phyloP scores from a whole-genome alignment of 192 early-diverging fungal species.

The Coemansia sp. region DNA sequence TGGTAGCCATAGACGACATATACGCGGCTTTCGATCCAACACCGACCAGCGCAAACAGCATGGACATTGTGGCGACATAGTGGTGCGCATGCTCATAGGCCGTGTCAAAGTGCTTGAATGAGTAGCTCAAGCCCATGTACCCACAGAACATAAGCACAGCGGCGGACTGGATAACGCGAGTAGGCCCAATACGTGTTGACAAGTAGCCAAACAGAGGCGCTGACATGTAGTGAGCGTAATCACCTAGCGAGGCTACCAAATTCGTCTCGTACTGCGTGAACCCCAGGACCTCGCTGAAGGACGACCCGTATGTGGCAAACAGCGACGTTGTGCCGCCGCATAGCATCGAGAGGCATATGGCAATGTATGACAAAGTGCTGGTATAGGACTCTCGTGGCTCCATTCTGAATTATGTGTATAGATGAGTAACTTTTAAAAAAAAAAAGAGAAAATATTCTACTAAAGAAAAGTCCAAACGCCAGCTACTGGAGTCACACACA shows the following conservation, averaged over 20 bases:
- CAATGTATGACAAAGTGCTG: slow-evolving; percentile 50
- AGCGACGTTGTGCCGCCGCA: slow-evolving; percentile 69
- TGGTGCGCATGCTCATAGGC: slow-evolving; percentile 15
- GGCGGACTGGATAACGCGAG: slow-evolving; percentile 32
- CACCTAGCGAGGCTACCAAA: slow-evolving; percentile 63
- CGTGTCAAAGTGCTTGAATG: slow-evolving; percentile 21
- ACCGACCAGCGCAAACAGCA: slow-evolving; percentile 61
- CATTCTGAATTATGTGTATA: slow-evolving; percentile 16
- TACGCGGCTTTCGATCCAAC: slow-evolving; percentile 65
- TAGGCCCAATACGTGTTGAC: slow-evolving; percentile 50
- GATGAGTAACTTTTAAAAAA: neutral
- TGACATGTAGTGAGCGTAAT: slow-evolving; percentile 68
- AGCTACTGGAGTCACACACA: no score
- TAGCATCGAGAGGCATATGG: slow-evolving; percentile 51
- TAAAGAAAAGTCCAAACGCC: neutral
- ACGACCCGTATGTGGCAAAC: slow-evolving; percentile 64
- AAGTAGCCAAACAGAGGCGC: slow-evolving; percentile 64
- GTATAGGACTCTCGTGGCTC: slow-evolving; percentile 41
- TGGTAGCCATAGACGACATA: slow-evolving; percentile 65
- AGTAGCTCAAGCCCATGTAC: slow-evolving; percentile 44
- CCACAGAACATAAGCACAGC: slow-evolving; percentile 44
- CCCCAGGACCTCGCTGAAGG: slow-evolving; percentile 55
- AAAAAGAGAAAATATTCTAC: neutral
- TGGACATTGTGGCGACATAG: slow-evolving; percentile 51
- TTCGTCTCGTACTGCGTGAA: slow-evolving; percentile 67